These are phyloP conservation scores for Fagopyrum homotropicum DNA, from an alignment of 148 eudicot species.

Conservation along the genomic window DNA sequence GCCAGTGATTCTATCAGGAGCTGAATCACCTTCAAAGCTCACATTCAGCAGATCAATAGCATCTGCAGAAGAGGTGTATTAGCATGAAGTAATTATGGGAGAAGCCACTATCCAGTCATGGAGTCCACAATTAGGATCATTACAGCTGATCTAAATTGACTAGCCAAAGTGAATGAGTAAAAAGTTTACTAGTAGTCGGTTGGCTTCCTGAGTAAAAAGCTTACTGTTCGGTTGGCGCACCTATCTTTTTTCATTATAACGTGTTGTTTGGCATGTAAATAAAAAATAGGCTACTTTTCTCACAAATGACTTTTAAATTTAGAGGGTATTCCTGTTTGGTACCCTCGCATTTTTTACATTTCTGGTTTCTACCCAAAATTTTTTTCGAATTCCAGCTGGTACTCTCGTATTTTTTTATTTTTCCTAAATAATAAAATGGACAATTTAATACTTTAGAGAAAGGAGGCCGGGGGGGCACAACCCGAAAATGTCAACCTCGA, in stretches of 20 bases:
- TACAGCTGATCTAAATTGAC: not conserved
- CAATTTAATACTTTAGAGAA: too few species aligned
- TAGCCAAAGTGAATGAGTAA: not conserved
- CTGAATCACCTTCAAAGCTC: conserved; percentile 76
- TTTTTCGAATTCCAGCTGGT: too few species aligned
- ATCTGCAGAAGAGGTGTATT: conserved; percentile 32
- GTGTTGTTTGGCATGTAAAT: too few species aligned
- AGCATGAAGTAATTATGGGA: not conserved
- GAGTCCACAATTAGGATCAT: not conserved
- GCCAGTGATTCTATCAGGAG: conserved; percentile 94
- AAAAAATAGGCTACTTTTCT: too few species aligned
- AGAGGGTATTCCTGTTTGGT: not conserved
- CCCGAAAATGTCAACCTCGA: too few species aligned
- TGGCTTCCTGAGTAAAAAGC: not conserved
- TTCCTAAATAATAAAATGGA: too few species aligned
- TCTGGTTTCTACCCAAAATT: too few species aligned
- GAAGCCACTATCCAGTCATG: not conserved
- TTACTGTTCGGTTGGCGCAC: not conserved
- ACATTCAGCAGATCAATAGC: conserved; percentile 90
- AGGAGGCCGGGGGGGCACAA: too few species aligned
- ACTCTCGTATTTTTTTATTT: too few species aligned
- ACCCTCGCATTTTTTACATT: not conserved
- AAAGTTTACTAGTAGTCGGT: not conserved
- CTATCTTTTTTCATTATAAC: too few species aligned
- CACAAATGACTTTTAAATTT: too few species aligned